Conservation (phyloP, 352 stramenopile genomes). For the Globisporangium recalcitrans region DNA sequence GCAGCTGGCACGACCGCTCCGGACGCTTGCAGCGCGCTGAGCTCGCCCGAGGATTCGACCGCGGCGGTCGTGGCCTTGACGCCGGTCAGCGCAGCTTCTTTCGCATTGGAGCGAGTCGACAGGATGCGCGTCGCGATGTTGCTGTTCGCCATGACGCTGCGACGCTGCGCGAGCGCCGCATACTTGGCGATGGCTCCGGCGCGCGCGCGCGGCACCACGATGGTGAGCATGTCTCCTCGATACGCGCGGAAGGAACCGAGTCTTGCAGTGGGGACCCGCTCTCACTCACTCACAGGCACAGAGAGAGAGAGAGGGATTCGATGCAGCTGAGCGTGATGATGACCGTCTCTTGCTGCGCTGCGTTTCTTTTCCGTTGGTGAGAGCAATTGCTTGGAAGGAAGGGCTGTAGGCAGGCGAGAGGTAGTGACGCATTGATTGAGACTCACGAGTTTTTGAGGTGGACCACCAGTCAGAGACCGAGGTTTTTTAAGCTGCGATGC, state of each 20-base stretch:
- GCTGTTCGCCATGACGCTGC: neutral
- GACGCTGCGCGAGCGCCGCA: slow-evolving; percentile 4
- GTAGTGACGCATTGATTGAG: neutral
- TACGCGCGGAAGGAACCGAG: neutral
- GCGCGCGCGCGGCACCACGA: slow-evolving; percentile 14
- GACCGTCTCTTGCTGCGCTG: neutral
- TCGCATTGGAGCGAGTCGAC: slow-evolving; percentile 51
- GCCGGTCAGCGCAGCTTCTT: slow-evolving; percentile 30
- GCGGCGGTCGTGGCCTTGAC: slow-evolving; percentile 26
- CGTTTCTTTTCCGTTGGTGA: slow-evolving; percentile 19
- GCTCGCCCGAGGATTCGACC: slow-evolving; percentile 19
- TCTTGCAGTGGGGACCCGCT: neutral
- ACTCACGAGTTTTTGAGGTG: neutral
- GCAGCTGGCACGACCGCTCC: slow-evolving; percentile 3
- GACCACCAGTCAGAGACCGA: neutral
- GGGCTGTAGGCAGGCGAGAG: too few relatives aligned
- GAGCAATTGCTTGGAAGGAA: slow-evolving; percentile 1
- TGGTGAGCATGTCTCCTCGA: slow-evolving; percentile 15
- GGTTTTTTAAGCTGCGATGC: neutral
- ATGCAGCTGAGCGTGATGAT: neutral
- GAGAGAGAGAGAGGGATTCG: neutral
- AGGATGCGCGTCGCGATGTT: slow-evolving; percentile 36
- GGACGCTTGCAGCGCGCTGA: neutral
- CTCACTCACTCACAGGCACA: neutral
- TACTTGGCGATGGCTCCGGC: slow-evolving; percentile 9